Evolutionary conservation across 495 filamentous ascomycete species (phyloP).

Genomic region (Penicillium argentinense): DNA sequence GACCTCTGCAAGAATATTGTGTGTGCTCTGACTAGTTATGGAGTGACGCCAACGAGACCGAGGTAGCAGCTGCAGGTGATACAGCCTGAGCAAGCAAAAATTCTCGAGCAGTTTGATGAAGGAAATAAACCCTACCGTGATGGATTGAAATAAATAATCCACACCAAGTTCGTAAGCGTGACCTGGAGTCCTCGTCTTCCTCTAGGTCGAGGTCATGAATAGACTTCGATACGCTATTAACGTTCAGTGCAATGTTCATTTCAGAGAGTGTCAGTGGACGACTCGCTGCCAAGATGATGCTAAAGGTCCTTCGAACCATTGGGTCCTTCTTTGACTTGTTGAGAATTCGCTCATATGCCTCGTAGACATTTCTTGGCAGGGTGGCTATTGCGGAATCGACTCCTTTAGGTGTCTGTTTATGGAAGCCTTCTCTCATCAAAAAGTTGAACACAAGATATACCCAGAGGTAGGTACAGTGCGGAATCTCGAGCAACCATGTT

Average conservation of each 20-base stretch:
- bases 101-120: constrained; percentile 44
- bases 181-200: constrained; percentile 22
- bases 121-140: constrained; percentile 33
- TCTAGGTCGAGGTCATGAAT: constrained; percentile 21
- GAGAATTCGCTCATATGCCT: constrained; percentile 44
- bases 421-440: constrained; percentile 15
- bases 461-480: constrained; percentile 46
- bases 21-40: constrained; percentile 17
- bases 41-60: constrained; percentile 19
- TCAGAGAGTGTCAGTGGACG: constrained; percentile 40
- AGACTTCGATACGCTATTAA: constrained; percentile 20
- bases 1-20: constrained; percentile 31
- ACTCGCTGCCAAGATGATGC: constrained; percentile 36
- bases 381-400: constrained; percentile 20
- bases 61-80: background rate
- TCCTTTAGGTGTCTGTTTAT: constrained; percentile 20
- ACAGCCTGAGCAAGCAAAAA: constrained; percentile 26
- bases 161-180: constrained; percentile 30
- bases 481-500: constrained; percentile 17
- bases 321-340: constrained; percentile 16
- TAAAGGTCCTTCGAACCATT: constrained; percentile 30
- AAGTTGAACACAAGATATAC: constrained; percentile 37
- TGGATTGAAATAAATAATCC: constrained; percentile 39
- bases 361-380: constrained; percentile 33
- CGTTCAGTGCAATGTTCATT: constrained; percentile 37